These are phyloP conservation scores for Lactarius akahatsu DNA, from an alignment of 768 basidiomycete genomes.

Conservation along the genomic window DNA sequence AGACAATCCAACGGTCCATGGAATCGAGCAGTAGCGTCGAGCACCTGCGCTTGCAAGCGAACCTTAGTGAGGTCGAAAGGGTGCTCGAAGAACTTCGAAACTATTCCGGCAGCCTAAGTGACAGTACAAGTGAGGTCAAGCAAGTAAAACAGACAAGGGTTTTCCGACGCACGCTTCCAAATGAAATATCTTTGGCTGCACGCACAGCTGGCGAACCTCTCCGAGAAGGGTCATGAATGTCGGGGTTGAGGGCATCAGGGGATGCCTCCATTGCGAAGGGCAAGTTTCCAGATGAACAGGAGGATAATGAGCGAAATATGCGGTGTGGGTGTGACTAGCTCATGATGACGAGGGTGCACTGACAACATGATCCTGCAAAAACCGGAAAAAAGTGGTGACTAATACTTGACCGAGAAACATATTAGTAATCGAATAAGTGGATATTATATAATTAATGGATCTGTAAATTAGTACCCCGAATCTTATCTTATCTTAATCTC, in stretches of 20 bases:
- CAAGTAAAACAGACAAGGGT: background rate
- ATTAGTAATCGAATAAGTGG: too few relatives aligned
- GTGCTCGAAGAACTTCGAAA: conserved; percentile 87
- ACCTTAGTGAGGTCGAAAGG: conserved; percentile 97
- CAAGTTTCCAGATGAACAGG: background rate
- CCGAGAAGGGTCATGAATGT: conserved; percentile 14
- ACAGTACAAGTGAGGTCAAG: background rate
- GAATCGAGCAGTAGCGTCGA: conserved; percentile 69
- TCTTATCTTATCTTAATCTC: conserved; percentile 15
- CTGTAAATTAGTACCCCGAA: background rate
- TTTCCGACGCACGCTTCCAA: conserved; percentile 32
- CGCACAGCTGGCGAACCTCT: conserved; percentile 29
- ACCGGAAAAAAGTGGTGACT: background rate
- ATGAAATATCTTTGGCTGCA: conserved; percentile 34
- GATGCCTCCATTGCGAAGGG: conserved; percentile 29
- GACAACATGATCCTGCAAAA: background rate
- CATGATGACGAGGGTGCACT: background rate
- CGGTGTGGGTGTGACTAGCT: background rate
- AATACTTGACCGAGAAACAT: background rate
- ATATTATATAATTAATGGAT: too few relatives aligned
- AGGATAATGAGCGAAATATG: background rate
- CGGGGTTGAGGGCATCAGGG: conserved; percentile 26
- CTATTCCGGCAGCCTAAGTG: conserved; percentile 76
- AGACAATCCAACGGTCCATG: conserved; percentile 88
- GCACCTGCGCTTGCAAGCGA: conserved; percentile 86